These are phyloP conservation scores for Cucurbitaria berberidis DNA, from an alignment of 2,329 filamentous ascomycete species.

Conservation along the genomic window DNA sequence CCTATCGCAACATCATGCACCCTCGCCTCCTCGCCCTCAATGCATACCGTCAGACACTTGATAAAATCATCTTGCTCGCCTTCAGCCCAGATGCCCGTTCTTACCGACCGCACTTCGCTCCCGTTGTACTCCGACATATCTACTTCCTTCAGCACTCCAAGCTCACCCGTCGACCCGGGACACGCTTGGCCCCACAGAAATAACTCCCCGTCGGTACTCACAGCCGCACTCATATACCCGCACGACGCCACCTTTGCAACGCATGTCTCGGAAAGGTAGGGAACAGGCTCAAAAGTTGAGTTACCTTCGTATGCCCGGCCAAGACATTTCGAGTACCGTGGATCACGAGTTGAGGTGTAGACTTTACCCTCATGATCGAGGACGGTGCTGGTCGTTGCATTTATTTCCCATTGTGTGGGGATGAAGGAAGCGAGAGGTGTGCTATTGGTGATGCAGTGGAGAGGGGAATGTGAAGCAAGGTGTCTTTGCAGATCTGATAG, in stretches of 20 bases:
- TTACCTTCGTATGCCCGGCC: constrained; percentile 22
- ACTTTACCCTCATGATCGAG: constrained; percentile 22
- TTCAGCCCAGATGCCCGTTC: constrained; percentile 7
- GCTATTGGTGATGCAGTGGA: neutral
- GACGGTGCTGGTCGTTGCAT: constrained; percentile 32
- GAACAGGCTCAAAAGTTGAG: constrained; percentile 18
- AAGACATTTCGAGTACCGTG: constrained; percentile 31
- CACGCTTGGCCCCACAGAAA: constrained; percentile 43
- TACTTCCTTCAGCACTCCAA: constrained; percentile 20
- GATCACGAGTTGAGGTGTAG: constrained; percentile 30
- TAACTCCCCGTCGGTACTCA: constrained; percentile 39
- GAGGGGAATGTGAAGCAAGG: neutral
- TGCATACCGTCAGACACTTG: constrained; percentile 26
- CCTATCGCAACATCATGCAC: constrained; percentile 38
- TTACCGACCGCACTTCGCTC: neutral
- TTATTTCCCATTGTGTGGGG: constrained; percentile 12
- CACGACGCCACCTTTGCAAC: constrained; percentile 35
- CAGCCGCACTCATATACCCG: constrained; percentile 41
- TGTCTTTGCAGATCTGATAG: neutral
- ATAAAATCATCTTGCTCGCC: constrained; percentile 38
- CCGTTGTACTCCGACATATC: neutral
- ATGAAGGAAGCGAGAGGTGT: constrained; percentile 7
- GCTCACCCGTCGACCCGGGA: constrained; percentile 25
- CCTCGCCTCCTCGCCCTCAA: constrained; percentile 23
- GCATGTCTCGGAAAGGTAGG: constrained; percentile 34